phyloP scores from a whole-genome alignment of 306 rosid genomes.

The Potentilla sterilis region DNA sequence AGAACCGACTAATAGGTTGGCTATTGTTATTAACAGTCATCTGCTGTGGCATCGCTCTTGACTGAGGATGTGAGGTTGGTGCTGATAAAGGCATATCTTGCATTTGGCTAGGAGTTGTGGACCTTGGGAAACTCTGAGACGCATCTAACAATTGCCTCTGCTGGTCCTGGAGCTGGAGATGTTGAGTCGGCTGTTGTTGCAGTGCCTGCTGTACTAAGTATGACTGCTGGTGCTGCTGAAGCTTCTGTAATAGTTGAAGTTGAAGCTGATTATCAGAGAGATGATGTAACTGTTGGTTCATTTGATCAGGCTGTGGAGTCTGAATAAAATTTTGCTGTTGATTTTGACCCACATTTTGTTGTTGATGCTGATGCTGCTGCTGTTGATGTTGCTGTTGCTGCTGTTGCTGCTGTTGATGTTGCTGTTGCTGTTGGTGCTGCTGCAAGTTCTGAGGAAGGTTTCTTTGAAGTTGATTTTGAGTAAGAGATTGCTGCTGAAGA shows the following conservation, averaged over 20 bases:
- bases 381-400: constrained; percentile 42
- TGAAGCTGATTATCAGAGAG: constrained; percentile 73
- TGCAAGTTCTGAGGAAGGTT: constrained; percentile 58
- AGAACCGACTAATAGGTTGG: constrained; percentile 43
- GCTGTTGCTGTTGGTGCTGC: constrained; percentile 34
- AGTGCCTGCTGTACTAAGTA: constrained; percentile 64
- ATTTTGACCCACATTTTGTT: constrained; percentile 49
- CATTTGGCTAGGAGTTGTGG: constrained; percentile 48
- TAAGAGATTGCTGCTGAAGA: constrained; percentile 62
- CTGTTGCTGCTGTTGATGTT: constrained; percentile 39
- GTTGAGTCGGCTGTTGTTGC: constrained; percentile 61
- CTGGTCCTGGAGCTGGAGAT: constrained; percentile 65
- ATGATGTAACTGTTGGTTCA: constrained; percentile 56
- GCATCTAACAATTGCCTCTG: constrained; percentile 63
- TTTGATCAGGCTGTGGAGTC: constrained; percentile 53
- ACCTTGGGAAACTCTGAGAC: constrained; percentile 57
- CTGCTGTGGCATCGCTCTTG: constrained; percentile 50
- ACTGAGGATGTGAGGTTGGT: constrained; percentile 43
- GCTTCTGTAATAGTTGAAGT: constrained; percentile 69
- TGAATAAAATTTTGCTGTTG: constrained; percentile 63
- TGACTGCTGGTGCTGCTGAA: constrained; percentile 74
- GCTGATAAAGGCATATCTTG: constrained; percentile 49
- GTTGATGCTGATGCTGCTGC: constrained; percentile 53
- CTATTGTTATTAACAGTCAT: constrained; percentile 41
- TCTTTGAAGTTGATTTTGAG: constrained; percentile 59